Evolutionary conservation across 371 early-diverging fungal species (phyloP).

Genomic region (Apophysomyces variabilis): DNA sequence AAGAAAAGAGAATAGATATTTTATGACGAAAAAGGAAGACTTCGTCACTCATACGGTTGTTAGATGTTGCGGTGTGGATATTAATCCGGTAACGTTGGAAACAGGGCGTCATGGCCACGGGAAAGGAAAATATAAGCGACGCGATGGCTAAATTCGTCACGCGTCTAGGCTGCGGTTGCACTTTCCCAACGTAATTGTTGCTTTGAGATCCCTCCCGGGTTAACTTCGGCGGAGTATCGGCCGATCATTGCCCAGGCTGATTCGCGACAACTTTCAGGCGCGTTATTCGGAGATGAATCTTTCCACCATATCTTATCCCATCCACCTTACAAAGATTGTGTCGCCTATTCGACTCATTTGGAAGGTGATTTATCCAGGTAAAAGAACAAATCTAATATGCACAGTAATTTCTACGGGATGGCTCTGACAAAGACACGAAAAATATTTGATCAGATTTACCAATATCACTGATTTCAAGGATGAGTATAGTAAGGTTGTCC

Average conservation of each 20-base stretch:
- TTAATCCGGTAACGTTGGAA: slow-evolving; percentile 72
- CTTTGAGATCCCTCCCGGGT: slow-evolving; percentile 75
- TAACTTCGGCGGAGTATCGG: slow-evolving; percentile 76
- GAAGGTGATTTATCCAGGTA: slow-evolving; percentile 82
- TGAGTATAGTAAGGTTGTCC: slow-evolving; percentile 77
- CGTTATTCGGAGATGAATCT: slow-evolving; percentile 63
- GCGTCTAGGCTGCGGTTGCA: slow-evolving; percentile 72
- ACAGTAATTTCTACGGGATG: background rate
- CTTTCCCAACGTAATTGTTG: slow-evolving; percentile 86
- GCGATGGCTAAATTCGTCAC: background rate
- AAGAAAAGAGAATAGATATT: background rate
- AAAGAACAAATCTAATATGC: background rate
- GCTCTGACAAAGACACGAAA: background rate
- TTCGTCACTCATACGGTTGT: slow-evolving; percentile 1
- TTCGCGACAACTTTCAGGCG: slow-evolving; percentile 64
- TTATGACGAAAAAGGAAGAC: too few species aligned
- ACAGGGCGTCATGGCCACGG: background rate
- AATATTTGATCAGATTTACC: slow-evolving; percentile 58
- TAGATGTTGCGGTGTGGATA: slow-evolving; percentile 85
- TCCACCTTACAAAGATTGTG: slow-evolving; percentile 95
- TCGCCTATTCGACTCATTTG: slow-evolving; percentile 73
- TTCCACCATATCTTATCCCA: slow-evolving; percentile 91
- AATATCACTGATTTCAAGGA: slow-evolving; percentile 75
- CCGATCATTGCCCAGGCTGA: slow-evolving; percentile 86
- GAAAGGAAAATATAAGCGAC: too few species aligned